Base-by-base conservation (phyloP, 192 early-diverging fungal genomes). In the Rhizoclosmatium sp. region DNA sequence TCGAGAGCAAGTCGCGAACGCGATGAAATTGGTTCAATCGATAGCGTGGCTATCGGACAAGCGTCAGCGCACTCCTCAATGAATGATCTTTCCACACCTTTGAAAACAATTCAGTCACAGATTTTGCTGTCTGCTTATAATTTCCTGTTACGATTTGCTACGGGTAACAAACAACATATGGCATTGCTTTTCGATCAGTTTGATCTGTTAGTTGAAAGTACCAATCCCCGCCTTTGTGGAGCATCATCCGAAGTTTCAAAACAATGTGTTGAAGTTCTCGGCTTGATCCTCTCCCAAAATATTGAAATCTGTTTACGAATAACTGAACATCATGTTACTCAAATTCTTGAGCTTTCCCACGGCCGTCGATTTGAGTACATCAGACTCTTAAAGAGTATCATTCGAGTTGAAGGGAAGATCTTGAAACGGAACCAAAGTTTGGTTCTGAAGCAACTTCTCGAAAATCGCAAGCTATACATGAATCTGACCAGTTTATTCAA, bases 401-500 rank as follows among this genome's bases (percentile, higher is more conserved):
- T 83, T 31, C 83, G 75, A 39, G 42, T 51, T 19, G 78, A 83
- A 44, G 68, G 72, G 12, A 83, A 75, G 47, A 40, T 77, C 21
- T 51, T 83, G 42, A 79, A 80, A 75, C 21, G 78, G n/a, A 83
- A 83, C 48, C 82, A 83, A 62, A 71, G 60, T 41, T 7, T 83
- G 12, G 56, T 80, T 16, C 9, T 83, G 46, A 65, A 71, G 47
- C 48, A 58, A 4, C 40, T 81, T 4, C 31, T 83, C 3, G 82
- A 83, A 76, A 66, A 75, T 12, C 56, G 82, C 3, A 75, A 79
- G 3, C 5, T 47, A 3, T 76, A 76, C 49, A 44, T 76, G 19
- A 56, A 76, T 54, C 10, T 76, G 47, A 76, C 44, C 39, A 12
- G 9, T n/a, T 56, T 76, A 47, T 59, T 76, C 19, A 16, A 10